These are phyloP conservation scores for Lentinula lateritia DNA, from an alignment of 768 basidiomycete species.

Conservation along the genomic window DNA sequence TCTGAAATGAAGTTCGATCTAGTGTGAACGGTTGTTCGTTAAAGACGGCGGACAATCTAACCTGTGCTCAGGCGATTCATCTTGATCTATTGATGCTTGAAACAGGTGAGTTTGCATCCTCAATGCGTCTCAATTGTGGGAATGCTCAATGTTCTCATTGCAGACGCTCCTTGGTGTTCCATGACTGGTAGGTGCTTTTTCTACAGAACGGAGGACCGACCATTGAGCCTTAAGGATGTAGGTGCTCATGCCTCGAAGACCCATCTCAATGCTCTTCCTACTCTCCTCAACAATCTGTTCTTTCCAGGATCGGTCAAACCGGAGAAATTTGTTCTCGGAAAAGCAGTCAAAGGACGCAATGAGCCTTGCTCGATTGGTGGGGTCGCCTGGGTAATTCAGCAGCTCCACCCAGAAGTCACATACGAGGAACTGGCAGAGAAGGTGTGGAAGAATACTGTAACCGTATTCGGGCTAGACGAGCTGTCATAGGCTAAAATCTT, in stretches of 20 bases:
- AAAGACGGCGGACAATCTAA: constrained; percentile 64
- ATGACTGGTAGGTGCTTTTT: constrained; percentile 34
- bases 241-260: constrained; percentile 52
- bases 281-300: constrained; percentile 39
- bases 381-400: constrained; percentile 68
- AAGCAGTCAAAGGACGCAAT: constrained; percentile 70
- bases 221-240: background rate
- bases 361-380: constrained; percentile 64
- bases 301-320: constrained; percentile 47
- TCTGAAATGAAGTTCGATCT: constrained; percentile 3
- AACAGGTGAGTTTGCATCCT: constrained; percentile 43
- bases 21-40: constrained; percentile 75
- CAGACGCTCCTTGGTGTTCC: constrained; percentile 74
- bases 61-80: constrained; percentile 48
- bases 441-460: constrained; percentile 60
- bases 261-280: constrained; percentile 43
- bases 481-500: constrained; percentile 22
- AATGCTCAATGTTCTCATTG: background rate
- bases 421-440: constrained; percentile 52
- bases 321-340: constrained; percentile 53
- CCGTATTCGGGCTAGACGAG: constrained; percentile 50
- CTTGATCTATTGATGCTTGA: constrained; percentile 64
- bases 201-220: background rate
- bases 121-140: background rate
- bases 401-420: constrained; percentile 32